Conservation (phyloP, 1,284 basidiomycete species). For the Stygiomarasmius scandens region DNA sequence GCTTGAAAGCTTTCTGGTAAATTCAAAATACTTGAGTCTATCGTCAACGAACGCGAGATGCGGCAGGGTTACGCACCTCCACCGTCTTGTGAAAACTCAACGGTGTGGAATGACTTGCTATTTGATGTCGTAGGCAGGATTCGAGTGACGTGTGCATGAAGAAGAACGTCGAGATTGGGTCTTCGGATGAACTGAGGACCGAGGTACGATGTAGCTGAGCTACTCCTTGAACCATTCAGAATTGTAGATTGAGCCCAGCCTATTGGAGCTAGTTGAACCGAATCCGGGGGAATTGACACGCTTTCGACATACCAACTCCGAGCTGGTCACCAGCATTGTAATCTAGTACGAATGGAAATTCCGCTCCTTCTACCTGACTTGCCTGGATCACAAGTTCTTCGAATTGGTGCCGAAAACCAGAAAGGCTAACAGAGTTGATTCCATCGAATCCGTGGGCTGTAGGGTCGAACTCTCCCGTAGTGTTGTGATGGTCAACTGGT, state of each 20-base stretch:
- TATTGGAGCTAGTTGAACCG: no score
- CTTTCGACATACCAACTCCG: slow-evolving; percentile 35
- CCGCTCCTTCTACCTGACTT: slow-evolving; percentile 14
- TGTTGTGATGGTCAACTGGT: slow-evolving; percentile 23
- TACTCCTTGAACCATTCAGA: slow-evolving; percentile 21
- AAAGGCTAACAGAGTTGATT: slow-evolving; percentile 32
- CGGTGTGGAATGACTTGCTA: background rate
- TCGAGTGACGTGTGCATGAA: slow-evolving; percentile 22
- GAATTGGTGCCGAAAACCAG: slow-evolving; percentile 25
- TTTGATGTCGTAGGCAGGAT: slow-evolving; percentile 3
- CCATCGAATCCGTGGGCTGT: slow-evolving; percentile 28
- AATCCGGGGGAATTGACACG: no score
- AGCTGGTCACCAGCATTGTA: slow-evolving; percentile 35
- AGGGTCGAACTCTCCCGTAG: slow-evolving; percentile 23
- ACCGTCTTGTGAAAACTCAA: slow-evolving; percentile 10
- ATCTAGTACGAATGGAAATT: slow-evolving; percentile 35
- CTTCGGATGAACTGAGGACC: slow-evolving; percentile 11
- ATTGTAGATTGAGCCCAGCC: slow-evolving; percentile 17
- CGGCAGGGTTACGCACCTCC: no score
- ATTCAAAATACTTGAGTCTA: no score
- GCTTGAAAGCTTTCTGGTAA: no score
- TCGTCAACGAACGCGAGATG: no score
- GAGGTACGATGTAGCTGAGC: slow-evolving; percentile 25
- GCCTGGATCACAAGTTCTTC: slow-evolving; percentile 25
- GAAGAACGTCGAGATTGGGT: slow-evolving; percentile 25